These are phyloP conservation scores for Magnusiomyces suaveolens DNA, from an alignment of 1,139 yeast species.

Conservation along the genomic window DNA sequence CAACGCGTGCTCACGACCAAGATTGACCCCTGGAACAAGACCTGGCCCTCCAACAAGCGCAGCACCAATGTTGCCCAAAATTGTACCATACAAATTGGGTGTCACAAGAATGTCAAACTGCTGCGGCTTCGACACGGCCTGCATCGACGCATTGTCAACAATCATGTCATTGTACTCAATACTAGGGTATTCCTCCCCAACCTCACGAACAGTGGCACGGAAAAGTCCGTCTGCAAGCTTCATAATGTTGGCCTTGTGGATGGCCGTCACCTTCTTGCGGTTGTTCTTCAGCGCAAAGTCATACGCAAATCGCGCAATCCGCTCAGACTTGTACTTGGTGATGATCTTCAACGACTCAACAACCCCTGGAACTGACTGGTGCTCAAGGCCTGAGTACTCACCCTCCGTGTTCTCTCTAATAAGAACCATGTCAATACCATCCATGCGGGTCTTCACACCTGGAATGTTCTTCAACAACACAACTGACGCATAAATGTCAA, in stretches of 20 bases:
- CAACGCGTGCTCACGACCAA: slow-evolving; percentile 94
- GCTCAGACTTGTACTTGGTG: slow-evolving; percentile 90
- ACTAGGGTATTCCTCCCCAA: slow-evolving; percentile 84
- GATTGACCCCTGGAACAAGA: slow-evolving; percentile 95
- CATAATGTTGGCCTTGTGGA: slow-evolving; percentile 99
- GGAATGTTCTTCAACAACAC: slow-evolving; percentile 89
- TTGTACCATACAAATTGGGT: slow-evolving; percentile 96
- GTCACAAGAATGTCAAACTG: slow-evolving; percentile 97
- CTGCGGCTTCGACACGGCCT: slow-evolving; percentile 95
- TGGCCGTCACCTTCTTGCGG: slow-evolving; percentile 89
- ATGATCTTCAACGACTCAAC: slow-evolving; percentile 93
- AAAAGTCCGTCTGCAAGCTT: slow-evolving; percentile 97
- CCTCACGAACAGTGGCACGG: slow-evolving; percentile 85
- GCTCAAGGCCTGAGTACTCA: slow-evolving; percentile 97
- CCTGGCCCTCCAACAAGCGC: slow-evolving; percentile 99
- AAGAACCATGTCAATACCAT: slow-evolving; percentile 82
- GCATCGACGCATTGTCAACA: slow-evolving; percentile 98
- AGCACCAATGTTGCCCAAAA: slow-evolving; percentile 95
- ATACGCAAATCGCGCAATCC: slow-evolving; percentile 94
- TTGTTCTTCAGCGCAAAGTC: slow-evolving; percentile 90
- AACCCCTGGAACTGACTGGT: slow-evolving; percentile 94
- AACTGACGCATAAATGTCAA: slow-evolving; percentile 89
- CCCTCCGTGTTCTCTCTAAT: slow-evolving; percentile 98
- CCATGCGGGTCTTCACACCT: slow-evolving; percentile 83
- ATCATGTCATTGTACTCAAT: slow-evolving; percentile 82